These are phyloP conservation scores for Apophysomyces trapeziformis DNA, from an alignment of 371 early-diverging fungal species.

Conservation along the genomic window DNA sequence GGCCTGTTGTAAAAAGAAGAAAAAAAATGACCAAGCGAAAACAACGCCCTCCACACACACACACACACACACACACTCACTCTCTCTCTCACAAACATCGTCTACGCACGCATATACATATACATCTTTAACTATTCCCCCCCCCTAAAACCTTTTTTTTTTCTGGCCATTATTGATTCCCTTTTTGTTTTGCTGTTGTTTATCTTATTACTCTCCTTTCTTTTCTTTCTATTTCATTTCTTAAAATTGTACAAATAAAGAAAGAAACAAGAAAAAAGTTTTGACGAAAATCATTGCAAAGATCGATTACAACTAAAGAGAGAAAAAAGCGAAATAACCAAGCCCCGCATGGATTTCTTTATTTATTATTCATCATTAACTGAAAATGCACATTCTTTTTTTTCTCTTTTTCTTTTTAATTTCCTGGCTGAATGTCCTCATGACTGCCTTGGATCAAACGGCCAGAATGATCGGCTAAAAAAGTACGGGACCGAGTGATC, in stretches of 20 bases:
- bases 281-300: too few relatives aligned
- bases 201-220: background rate
- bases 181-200: background rate
- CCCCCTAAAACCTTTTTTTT: too few relatives aligned
- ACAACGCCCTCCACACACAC: background rate
- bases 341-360: too few relatives aligned
- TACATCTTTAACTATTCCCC: too few relatives aligned
- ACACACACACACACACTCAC: too few relatives aligned
- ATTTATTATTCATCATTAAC: background rate
- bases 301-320: too few relatives aligned
- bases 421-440: background rate
- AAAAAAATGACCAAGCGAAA: background rate
- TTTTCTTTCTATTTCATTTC: background rate
- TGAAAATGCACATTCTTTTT: background rate
- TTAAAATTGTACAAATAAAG: too few relatives aligned
- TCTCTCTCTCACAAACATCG: too few relatives aligned
- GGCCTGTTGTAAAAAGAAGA: slow-evolving; percentile 57
- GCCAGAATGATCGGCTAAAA: slow-evolving; percentile 24
- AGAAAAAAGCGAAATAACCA: too few relatives aligned
- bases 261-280: too few relatives aligned
- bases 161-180: background rate
- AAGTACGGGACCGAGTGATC: slow-evolving; percentile 22
- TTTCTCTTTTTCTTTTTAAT: background rate
- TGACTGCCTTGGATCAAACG: slow-evolving; percentile 15
- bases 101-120: too few relatives aligned